Percentiles rank a stretch among this genome's conserved stretches.
Evolutionary conservation across 495 filamentous ascomycete species (phyloP).

Genomic region (Daldinia decipiens): DNA sequence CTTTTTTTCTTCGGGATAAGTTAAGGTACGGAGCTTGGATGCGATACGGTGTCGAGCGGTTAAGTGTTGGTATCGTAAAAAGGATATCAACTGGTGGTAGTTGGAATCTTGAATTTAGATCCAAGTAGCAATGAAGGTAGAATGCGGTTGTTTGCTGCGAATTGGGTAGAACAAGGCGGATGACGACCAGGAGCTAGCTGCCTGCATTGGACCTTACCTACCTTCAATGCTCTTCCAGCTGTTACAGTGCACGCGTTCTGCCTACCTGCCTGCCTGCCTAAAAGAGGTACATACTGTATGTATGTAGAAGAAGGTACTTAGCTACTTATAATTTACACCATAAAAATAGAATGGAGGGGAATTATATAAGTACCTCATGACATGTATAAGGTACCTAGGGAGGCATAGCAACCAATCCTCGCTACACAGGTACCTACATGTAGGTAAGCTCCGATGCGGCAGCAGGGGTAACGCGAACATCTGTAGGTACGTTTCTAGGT

Average conservation of each 20-base stretch:
- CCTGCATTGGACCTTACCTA: slow-evolving; percentile 32
- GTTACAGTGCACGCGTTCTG: slow-evolving; percentile 18
- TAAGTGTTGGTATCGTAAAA: slow-evolving; percentile 9
- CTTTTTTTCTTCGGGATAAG: neutral
- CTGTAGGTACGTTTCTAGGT: slow-evolving; percentile 6
- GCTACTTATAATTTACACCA: neutral
- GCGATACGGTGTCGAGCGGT: slow-evolving; percentile 2
- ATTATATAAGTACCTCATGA: neutral
- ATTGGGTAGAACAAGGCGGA: slow-evolving; percentile 23
- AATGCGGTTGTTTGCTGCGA: slow-evolving; percentile 22
- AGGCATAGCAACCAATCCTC: neutral
- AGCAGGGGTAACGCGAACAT: slow-evolving; percentile 36
- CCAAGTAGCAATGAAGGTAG: slow-evolving; percentile 5
- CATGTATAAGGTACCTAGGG: neutral
- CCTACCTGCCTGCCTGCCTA: slow-evolving; percentile 14
- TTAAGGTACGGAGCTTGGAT: neutral
- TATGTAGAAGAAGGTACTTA: neutral
- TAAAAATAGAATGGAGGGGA: neutral
- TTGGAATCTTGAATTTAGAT: neutral
- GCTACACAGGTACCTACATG: too few relatives aligned
- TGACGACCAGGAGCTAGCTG: slow-evolving; percentile 49
- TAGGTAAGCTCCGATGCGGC: neutral
- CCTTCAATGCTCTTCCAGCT: neutral
- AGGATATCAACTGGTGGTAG: neutral
- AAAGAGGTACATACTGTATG: slow-evolving; percentile 12